A percentile compares a stretch with the other conserved stretches of the same genome.
phyloP scores from a whole-genome alignment of 1,284 basidiomycete species.

The Rhodotorula sp. region DNA sequence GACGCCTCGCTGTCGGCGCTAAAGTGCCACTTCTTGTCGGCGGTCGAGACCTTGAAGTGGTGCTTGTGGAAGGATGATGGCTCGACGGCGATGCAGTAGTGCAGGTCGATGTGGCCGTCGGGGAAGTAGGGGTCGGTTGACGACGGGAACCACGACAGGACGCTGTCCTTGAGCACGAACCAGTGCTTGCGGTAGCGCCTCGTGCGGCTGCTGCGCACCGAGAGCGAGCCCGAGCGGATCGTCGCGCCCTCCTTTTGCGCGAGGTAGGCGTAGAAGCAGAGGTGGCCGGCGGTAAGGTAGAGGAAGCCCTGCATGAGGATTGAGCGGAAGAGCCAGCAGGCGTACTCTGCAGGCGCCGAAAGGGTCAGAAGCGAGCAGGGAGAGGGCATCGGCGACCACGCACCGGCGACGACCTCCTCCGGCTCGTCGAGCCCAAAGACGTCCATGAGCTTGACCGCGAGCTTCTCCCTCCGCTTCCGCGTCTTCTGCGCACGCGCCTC shows the following conservation, averaged over 20 bases:
- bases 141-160: conserved; percentile 92
- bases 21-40: conserved; percentile 49
- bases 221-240: conserved; percentile 64
- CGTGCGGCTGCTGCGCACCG: conserved; percentile 57
- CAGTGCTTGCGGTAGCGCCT: conserved; percentile 89
- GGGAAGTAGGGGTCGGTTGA: conserved; percentile 95
- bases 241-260: conserved; percentile 79
- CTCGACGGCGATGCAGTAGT: conserved; percentile 87
- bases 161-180: conserved; percentile 91
- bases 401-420: conserved; percentile 78
- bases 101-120: conserved; percentile 87
- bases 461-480: conserved; percentile 65
- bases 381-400: too few species aligned
- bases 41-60: conserved; percentile 50
- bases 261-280: conserved; percentile 98
- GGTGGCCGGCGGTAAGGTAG: conserved; percentile 85
- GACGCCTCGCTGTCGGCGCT: conserved; percentile 47
- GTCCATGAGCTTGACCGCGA: conserved; percentile 80
- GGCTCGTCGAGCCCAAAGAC: conserved; percentile 78
- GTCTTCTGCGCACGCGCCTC: conserved; percentile 63
- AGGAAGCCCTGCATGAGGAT: conserved; percentile 87
- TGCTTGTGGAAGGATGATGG: conserved; percentile 57
- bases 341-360: too few species aligned
- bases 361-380: too few species aligned
- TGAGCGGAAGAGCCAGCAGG: conserved; percentile 62